Evolutionary conservation across 306 rosid species (phyloP), one percentile per base, ranked within the genome.

Genomic region (Nissolia schottii): DNA sequence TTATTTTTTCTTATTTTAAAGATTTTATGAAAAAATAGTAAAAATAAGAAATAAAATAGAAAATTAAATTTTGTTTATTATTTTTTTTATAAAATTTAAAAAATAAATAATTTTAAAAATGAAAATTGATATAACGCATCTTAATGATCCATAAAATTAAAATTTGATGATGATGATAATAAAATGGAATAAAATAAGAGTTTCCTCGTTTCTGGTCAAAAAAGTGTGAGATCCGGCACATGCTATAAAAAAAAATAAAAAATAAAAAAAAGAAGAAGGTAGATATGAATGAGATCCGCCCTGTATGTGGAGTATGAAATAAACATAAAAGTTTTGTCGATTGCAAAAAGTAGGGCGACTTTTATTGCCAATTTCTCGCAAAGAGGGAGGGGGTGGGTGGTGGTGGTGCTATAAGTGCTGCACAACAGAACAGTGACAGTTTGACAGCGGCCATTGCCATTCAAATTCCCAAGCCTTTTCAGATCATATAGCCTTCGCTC

Each of bases 361-460:
- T 67, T 75, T 38, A 34, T 18, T 1, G 45, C 64, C 25, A 15
- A 28, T 23, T 49, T 16, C 0, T 25, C 63, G 50, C 81, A 51
- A 14, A 62, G 45, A 53, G 1, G 22, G 18, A 20, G 19, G 18
- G 34, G 12, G 32, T 14, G 38, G 34, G 3, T 6, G 31, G 7
- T 3, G 16, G 14, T 24, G 43, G 16, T 6, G 6, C 7, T 7
- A 58, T 62, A 43, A 51, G 54, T 59, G 63, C 18, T 38, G 55
- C 19, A 11, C 43, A 46, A 27, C 5, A 70, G 66, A 76, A 71
- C 38, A 76, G 81, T 70, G 75, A 70, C 78, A 71, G 71, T 63
- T 63, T 75, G 3, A 53, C 67, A 58, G 81, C 82, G 73, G 67
- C 82, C 79, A 79, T 79, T 51, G 29, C 60, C 75, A 76, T 72